Evolutionary conservation across 2,329 filamentous ascomycete genomes (phyloP), one percentile per base, ranked within the genome.

Genomic region (Aspergillus awamori): DNA sequence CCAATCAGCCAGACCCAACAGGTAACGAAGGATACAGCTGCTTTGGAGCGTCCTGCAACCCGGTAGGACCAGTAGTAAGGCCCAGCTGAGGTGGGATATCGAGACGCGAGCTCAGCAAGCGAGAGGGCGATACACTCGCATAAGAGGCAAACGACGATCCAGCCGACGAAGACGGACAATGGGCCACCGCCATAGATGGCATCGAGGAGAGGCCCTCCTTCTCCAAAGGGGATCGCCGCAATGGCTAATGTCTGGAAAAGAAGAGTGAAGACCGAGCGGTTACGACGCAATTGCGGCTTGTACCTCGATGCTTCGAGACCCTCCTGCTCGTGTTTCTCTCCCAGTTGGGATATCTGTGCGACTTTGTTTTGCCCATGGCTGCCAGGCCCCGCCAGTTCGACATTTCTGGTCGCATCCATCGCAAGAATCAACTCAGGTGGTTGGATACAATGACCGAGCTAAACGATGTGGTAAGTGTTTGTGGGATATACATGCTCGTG

Each of bases 171-270:
- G 70, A 86, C 84, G 2, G 83, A 80, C 0, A 85, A 75, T 39
- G 81, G 84, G 0, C 84, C 84, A 8, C 62, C 62, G 22, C 59
- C 62, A 47, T 65, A 79, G 62, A 80, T 79, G 53, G 79, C 79
- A 28, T 69, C 77, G 55, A 79, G 70, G 8, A 80, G 63, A 5
- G 76, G 68, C 8, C 70, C 67, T 7, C 78, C 77, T 60, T 79
- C 77, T 6, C 83, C 85, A 62, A 82, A 87, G 5, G 83, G 85
- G 51, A 87, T 84, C 20, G 85, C 85, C 30, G 85, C 84, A 30
- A 87, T 87, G 22, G 85, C 84, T 7, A 88, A 75, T 0, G 83
- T 83, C 71, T 87, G 85, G 70, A 88, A 88, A 11, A 88, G 77
- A 1, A 89, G 75, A 0, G 85, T 87, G 63, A 83, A 79, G 67